phyloP scores from a whole-genome alignment of 495 filamentous ascomycete genomes.

The Tuber indicum region DNA sequence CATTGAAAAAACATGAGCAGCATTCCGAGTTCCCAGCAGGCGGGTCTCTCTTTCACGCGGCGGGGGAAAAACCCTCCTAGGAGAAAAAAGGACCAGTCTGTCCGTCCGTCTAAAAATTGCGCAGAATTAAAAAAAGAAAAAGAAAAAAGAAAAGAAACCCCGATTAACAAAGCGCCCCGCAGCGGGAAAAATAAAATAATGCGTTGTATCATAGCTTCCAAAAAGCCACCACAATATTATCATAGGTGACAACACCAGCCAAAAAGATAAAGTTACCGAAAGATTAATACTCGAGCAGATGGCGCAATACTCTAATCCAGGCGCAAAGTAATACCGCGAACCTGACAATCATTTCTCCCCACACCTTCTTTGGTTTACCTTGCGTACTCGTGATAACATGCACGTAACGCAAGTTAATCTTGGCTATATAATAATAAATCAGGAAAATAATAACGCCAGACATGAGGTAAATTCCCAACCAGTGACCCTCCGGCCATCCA shows the following conservation, averaged over 20 bases:
- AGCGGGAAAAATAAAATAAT: slow-evolving; percentile 1
- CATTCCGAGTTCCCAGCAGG: background rate
- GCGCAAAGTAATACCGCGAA: background rate
- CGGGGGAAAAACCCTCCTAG: background rate
- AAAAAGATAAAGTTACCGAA: slow-evolving; percentile 1
- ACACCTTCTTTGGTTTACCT: background rate
- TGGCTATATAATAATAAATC: background rate
- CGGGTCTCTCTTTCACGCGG: background rate
- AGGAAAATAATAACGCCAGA: background rate
- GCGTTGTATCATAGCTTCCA: background rate
- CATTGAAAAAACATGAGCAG: background rate
- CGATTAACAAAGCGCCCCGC: background rate
- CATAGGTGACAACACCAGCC: background rate
- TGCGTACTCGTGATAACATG: background rate
- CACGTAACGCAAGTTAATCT: background rate
- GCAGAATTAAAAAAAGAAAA: background rate
- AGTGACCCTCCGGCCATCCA: background rate
- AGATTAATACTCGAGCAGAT: background rate
- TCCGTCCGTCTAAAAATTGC: background rate
- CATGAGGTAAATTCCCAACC: background rate
- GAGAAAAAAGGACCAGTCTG: background rate
- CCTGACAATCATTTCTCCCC: background rate
- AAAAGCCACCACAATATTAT: background rate
- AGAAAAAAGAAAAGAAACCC: background rate
- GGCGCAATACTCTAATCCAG: background rate